Conservation (phyloP, 2,329 filamentous ascomycete species). For the Exophiala spinifera region DNA sequence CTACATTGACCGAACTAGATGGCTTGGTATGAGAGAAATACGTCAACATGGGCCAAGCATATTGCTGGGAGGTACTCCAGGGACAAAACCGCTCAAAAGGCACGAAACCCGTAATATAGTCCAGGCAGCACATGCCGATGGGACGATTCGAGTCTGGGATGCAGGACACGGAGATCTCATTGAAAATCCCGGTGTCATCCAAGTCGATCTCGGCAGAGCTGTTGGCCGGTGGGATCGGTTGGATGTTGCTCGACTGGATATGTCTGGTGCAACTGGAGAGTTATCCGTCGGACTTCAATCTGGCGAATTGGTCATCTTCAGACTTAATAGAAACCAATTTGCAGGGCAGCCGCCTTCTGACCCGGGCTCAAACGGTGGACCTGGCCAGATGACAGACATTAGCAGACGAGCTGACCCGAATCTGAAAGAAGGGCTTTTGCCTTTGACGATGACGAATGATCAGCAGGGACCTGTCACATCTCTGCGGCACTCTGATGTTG, state of each 20-base stretch:
- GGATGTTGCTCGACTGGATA: slow-evolving; percentile 72
- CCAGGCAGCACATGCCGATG: slow-evolving; percentile 84
- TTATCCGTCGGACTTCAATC: slow-evolving; percentile 74
- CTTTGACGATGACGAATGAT: slow-evolving; percentile 77
- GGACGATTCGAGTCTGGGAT: slow-evolving; percentile 90
- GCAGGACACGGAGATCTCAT: slow-evolving; percentile 88
- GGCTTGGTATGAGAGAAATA: slow-evolving; percentile 87
- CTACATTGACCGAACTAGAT: slow-evolving; percentile 71
- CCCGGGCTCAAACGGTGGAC: slow-evolving; percentile 55
- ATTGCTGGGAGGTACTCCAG: slow-evolving; percentile 74
- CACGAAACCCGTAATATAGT: slow-evolving; percentile 82
- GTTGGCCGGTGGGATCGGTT: slow-evolving; percentile 75
- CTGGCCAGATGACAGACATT: slow-evolving; percentile 72
- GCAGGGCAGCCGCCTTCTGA: slow-evolving; percentile 55
- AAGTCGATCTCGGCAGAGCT: slow-evolving; percentile 81
- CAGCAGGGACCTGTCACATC: slow-evolving; percentile 77
- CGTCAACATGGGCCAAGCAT: slow-evolving; percentile 74
- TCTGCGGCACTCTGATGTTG: slow-evolving; percentile 82
- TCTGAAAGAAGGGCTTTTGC: slow-evolving; percentile 76
- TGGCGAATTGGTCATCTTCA: slow-evolving; percentile 83
- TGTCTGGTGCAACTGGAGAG: slow-evolving; percentile 78
- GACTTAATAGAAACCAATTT: slow-evolving; percentile 78
- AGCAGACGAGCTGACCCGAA: slow-evolving; percentile 66
- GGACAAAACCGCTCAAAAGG: slow-evolving; percentile 65
- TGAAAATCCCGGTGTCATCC: slow-evolving; percentile 76